A percentile compares a stretch with the other conserved stretches of the same genome.
Conservation (phyloP, 129 eudicot species). For the Arctium minus region DNA sequence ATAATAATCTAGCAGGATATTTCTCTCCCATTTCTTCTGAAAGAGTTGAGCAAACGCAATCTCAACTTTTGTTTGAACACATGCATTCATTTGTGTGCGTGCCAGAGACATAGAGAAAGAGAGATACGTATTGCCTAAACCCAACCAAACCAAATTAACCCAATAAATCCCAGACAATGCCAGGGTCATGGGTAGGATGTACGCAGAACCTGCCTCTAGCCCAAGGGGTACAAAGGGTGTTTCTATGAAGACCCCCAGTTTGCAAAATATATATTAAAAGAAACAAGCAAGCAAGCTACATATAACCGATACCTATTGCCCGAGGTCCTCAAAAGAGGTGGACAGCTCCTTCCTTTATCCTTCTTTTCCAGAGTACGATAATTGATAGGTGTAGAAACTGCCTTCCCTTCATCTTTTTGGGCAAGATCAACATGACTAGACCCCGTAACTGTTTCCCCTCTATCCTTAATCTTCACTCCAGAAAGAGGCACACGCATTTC, state of each 20-base stretch:
- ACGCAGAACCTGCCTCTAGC: no score
- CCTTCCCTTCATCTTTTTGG: constrained; percentile 23
- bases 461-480: constrained; percentile 22
- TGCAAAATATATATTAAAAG: neutral
- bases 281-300: neutral
- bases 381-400: constrained; percentile 6
- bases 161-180: no score
- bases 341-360: constrained; percentile 25
- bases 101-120: neutral
- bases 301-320: constrained; percentile 13
- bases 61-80: neutral
- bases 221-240: neutral
- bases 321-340: constrained; percentile 18
- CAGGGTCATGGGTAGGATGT: no score
- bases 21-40: neutral
- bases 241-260: neutral
- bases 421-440: constrained; percentile 18
- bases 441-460: neutral
- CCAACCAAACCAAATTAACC: no score
- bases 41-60: neutral
- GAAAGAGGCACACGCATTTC: constrained; percentile 15
- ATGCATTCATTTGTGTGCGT: no score
- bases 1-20: neutral
- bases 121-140: no score
- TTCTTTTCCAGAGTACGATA: constrained; percentile 21